Evolutionary conservation across 208 protist species (phyloP).

Genomic region (Vickermania spadyakhi): DNA sequence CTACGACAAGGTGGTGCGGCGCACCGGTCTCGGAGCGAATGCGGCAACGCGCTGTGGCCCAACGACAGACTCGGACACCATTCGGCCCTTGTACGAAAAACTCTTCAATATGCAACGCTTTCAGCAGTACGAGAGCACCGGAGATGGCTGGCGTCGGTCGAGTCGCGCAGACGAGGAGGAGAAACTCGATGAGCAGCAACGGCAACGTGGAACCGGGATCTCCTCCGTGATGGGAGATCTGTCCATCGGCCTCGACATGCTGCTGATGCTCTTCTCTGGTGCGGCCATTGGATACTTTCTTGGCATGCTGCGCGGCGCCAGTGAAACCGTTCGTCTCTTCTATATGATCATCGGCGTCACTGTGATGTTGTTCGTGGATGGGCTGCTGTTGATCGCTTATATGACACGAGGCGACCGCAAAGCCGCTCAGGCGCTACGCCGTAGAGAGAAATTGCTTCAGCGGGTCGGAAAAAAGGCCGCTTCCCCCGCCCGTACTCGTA

Average conservation of each 20-base stretch:
- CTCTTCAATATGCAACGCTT: not conserved
- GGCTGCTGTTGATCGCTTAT: constrained; percentile 15
- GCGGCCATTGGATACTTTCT: constrained; percentile 26
- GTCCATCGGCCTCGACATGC: constrained; percentile 28
- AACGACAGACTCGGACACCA: not conserved
- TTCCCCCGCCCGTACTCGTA: too few relatives aligned
- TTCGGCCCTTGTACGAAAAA: not conserved
- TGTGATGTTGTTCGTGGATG: constrained; percentile 26
- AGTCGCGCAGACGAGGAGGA: not conserved
- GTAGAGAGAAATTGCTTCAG: too few relatives aligned
- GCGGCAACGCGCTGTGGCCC: not conserved
- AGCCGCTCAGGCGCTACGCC: too few relatives aligned
- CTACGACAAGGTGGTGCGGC: not conserved
- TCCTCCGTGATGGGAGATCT: constrained; percentile 14
- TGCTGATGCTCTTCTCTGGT: constrained; percentile 24
- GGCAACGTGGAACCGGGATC: constrained; percentile 1
- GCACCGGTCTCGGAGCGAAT: not conserved
- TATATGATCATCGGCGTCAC: constrained; percentile 13
- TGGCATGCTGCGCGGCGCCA: constrained; percentile 10
- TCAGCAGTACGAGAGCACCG: not conserved
- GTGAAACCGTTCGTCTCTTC: constrained; percentile 11
- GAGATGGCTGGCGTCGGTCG: too few relatives aligned
- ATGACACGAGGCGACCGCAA: too few relatives aligned
- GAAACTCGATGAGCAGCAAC: not conserved
- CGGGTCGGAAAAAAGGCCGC: too few relatives aligned